Conservation (phyloP, 768 basidiomycete species). For the Trametes cingulata region DNA sequence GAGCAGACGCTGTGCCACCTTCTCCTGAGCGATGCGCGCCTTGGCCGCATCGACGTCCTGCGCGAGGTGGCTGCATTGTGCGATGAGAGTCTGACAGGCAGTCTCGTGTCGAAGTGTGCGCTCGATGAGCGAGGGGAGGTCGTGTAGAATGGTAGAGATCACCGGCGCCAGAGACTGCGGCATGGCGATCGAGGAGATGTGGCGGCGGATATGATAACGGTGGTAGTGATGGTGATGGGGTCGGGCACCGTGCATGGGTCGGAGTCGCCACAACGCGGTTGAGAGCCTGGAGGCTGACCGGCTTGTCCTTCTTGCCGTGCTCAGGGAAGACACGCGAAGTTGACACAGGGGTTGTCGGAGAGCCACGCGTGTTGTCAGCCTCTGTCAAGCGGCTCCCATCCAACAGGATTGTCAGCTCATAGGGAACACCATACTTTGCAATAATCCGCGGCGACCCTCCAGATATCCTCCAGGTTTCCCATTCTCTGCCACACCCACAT, state of each 20-base stretch:
- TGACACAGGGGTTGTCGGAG: neutral
- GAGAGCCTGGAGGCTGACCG: neutral
- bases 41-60: slow-evolving; percentile 11
- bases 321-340: neutral
- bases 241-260: neutral
- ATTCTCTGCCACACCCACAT: neutral
- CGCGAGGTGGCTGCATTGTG: slow-evolving; percentile 16
- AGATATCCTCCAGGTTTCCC: neutral
- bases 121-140: slow-evolving; percentile 17
- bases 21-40: slow-evolving; percentile 17
- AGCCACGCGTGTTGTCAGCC: slow-evolving; percentile 5
- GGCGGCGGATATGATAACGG: neutral
- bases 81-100: slow-evolving; percentile 14
- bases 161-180: slow-evolving; percentile 3
- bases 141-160: slow-evolving; percentile 9
- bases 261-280: neutral
- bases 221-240: neutral
- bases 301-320: neutral
- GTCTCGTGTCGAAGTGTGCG: slow-evolving; percentile 16
- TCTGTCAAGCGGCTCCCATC: slow-evolving; percentile 1
- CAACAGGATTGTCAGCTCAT: neutral
- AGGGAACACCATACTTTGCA: neutral
- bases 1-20: slow-evolving; percentile 17
- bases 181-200: neutral
- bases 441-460: neutral